Evolutionary conservation across 1,139 yeast species (phyloP).

Genomic region (Protomyces gravidus): DNA sequence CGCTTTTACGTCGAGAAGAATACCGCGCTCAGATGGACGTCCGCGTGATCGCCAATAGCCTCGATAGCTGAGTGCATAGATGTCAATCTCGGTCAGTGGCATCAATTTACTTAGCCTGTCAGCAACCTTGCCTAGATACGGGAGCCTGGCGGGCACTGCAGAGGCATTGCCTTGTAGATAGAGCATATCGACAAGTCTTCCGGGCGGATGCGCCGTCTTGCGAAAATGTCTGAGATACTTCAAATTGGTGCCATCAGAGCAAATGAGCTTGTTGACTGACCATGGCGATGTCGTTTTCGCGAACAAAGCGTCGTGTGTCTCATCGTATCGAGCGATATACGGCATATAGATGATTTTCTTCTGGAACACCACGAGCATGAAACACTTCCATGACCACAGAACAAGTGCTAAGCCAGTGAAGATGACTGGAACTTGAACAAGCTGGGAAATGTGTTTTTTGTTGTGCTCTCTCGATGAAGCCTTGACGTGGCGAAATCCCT

Average conservation of each 20-base stretch:
- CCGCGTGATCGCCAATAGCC: slow-evolving; percentile 25
- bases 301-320: background rate
- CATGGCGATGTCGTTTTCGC: background rate
- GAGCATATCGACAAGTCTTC: background rate
- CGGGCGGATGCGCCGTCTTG: background rate
- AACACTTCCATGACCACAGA: slow-evolving; percentile 23
- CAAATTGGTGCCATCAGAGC: background rate
- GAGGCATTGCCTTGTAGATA: slow-evolving; percentile 27
- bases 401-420: slow-evolving; percentile 16
- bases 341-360: slow-evolving; percentile 27
- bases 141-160: slow-evolving; percentile 18
- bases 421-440: slow-evolving; percentile 12
- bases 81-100: background rate
- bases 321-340: slow-evolving; percentile 12
- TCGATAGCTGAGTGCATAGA: slow-evolving; percentile 24
- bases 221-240: background rate
- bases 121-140: slow-evolving; percentile 4
- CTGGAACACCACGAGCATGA: slow-evolving; percentile 19
- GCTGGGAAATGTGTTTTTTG: too few species aligned
- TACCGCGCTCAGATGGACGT: slow-evolving; percentile 12
- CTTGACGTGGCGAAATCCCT: too few species aligned
- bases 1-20: slow-evolving; percentile 11
- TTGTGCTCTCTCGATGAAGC: too few species aligned
- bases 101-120: background rate
- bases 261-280: background rate